Conservation (phyloP, 2,329 filamentous ascomycete species). For the Lachnellula occidentalis region DNA sequence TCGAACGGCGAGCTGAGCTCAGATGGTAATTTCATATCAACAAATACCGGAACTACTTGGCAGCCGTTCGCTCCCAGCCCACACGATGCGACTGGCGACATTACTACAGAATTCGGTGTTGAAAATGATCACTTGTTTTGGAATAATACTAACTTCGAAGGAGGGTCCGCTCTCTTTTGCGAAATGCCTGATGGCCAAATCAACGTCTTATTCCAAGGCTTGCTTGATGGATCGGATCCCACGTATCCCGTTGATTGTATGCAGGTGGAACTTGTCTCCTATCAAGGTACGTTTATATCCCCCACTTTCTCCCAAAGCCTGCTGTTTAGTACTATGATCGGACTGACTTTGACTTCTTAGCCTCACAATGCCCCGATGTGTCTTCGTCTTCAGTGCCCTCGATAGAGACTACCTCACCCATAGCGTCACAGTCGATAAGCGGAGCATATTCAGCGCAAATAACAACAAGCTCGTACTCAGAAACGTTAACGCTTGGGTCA, state of each 20-base stretch:
- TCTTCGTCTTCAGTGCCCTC: neutral
- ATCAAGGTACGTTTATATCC: neutral
- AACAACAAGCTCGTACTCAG: too few species aligned
- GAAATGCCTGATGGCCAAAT: neutral
- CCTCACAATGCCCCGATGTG: neutral
- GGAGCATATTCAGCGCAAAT: too few species aligned
- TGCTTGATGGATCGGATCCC: neutral
- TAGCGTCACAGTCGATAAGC: neutral
- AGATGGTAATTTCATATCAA: neutral
- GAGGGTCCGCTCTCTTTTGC: neutral
- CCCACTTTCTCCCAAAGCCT: neutral
- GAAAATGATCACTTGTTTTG: slow-evolving; percentile 36
- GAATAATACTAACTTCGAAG: slow-evolving; percentile 13
- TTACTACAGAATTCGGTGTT: slow-evolving; percentile 28
- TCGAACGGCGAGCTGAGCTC: neutral
- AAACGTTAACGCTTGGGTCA: too few species aligned
- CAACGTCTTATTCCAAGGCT: neutral
- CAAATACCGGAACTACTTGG: neutral
- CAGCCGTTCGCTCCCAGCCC: neutral
- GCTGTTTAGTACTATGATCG: neutral
- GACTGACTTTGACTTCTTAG: neutral
- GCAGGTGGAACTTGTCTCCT: neutral
- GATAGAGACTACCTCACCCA: neutral
- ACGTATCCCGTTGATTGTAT: neutral
- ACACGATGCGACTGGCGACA: neutral